These are phyloP conservation scores for Aotearoamyces nothofagi DNA, from an alignment of 2,329 filamentous ascomycete species.

Conservation along the genomic window DNA sequence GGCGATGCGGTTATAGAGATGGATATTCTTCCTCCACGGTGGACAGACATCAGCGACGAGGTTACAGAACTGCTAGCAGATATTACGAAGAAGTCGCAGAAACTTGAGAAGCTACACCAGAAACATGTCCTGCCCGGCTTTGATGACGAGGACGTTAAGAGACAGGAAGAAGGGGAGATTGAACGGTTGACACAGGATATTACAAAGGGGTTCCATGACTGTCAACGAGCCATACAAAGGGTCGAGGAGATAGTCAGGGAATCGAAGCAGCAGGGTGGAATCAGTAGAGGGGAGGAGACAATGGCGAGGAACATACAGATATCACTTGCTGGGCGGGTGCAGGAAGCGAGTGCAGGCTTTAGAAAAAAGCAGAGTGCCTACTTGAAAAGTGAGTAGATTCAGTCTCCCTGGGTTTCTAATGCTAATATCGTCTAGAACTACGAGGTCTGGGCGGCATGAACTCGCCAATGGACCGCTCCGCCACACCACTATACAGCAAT, in stretches of 20 bases:
- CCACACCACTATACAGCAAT: conserved; percentile 31
- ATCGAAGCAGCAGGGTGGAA: conserved; percentile 53
- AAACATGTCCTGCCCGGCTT: conserved; percentile 96
- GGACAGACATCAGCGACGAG: conserved; percentile 91
- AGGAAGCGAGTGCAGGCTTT: conserved; percentile 83
- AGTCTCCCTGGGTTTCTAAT: neutral
- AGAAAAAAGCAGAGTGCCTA: conserved; percentile 97
- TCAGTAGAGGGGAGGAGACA: conserved; percentile 73
- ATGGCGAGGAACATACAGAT: conserved; percentile 97
- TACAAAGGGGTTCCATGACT: conserved; percentile 77
- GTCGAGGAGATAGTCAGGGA: conserved; percentile 81
- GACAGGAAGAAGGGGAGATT: conserved; percentile 75
- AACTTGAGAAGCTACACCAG: conserved; percentile 83
- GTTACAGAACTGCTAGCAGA: conserved; percentile 69
- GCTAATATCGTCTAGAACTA: conserved; percentile 38
- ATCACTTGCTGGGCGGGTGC: conserved; percentile 72
- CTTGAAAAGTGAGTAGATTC: conserved; percentile 57
- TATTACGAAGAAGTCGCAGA: conserved; percentile 69
- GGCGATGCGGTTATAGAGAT: conserved; percentile 96
- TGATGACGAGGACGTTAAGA: conserved; percentile 85
- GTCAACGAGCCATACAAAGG: conserved; percentile 75
- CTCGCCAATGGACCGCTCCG: conserved; percentile 35
- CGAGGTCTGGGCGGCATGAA: conserved; percentile 53
- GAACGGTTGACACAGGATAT: conserved; percentile 83
- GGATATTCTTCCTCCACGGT: conserved; percentile 87